Evolutionary conservation across 805 yeast species (phyloP), one percentile per base, ranked within the genome.

Genomic region (Millerozyma acaciae): DNA sequence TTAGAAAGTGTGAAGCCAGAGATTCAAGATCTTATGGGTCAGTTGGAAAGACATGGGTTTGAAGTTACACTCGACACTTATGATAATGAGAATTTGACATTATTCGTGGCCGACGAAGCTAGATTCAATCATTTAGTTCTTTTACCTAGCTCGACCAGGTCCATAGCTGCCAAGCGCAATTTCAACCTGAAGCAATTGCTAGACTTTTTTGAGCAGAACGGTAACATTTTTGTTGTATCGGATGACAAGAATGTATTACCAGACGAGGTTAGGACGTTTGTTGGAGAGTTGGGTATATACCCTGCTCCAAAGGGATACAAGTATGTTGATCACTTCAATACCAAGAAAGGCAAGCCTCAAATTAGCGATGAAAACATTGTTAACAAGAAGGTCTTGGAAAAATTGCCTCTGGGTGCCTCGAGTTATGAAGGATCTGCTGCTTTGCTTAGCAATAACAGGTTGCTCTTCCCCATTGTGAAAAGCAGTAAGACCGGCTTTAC

Each of bases 261-360:
- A 5, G 70, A 65, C 12, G 58, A 53, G 15, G 60, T 83, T 21
- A 76, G 86, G 39, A 62, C 73, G 3, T 80, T 83, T 48, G 71
- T 86, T 43, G 76, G 78, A 48, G 87, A 89, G 53, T 60, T 89
- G 43, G 98, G 96, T 20, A 79, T 93, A 32, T 75, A 68, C 48
- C 84, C 96, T 37, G 74, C 93, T 30, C 94, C 96, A 38, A 83
- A 77, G 51, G 80, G 77, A 32, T 78, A 75, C 54, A 56, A 65
- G 34, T 62, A 82, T 27, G 55, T 70, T 6, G 95, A 88, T 56
- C 80, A 83, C 55, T 86, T 86, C 61, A 52, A 57, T 37, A 45
- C 48, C 17, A 57, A 47, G 13, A 48, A 48, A 14, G 49, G 44
- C 21, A 44, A 42, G 34, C 40, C 75, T 55, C 44, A 50, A 50